Evolutionary conservation across 208 protist genomes (phyloP), one percentile per base, ranked within the genome.

Genomic region (Leishmania tropica): DNA sequence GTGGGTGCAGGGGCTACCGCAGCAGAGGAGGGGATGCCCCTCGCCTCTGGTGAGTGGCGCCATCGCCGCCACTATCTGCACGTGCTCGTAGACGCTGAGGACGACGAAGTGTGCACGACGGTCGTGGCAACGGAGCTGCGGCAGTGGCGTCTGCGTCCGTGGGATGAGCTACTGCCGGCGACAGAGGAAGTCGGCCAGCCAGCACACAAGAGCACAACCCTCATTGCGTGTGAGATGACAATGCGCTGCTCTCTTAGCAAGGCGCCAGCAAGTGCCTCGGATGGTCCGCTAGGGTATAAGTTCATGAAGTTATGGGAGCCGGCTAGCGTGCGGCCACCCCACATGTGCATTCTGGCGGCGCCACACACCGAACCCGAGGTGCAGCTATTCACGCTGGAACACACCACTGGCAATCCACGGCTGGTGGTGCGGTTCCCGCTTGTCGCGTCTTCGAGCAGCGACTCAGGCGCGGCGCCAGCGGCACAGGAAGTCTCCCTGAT

Each of bases 51-150:
- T 17, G 76, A 85, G 75, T 83, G 75, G 81, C 76, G 70, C 45
- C 75, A 65, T 48, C 68, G 81, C 45, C 81, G 87, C 68, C 77
- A 85, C 53, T 77, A 77, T 62, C 37, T 90, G 31, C 81, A 81
- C n/a, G 79, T 93, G 17, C 21, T 94, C n/a, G 81, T 85, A 0
- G 82, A 95, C 75, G 13, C 74, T 8, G 48, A 70, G 4, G 85
- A 89, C 21, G 90, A 94, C 45, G 90, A 95, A 54, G 79, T 85
- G 7, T 91, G 92, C 60, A 86, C 83, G 75, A 84, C 81, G 37
- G 79, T 92, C 37, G 86, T 84, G 48, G 78, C 37, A 64, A 70
- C 64, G 11, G 73, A 81, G 54, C 42, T 90, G 28, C 74, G 83
- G 0, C 71, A 76, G n/a, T 89, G 85, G 87, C 77, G 72, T 19